These are phyloP conservation scores for Massarina eburnea DNA, from an alignment of 2,329 filamentous ascomycete genomes.

Conservation along the genomic window DNA sequence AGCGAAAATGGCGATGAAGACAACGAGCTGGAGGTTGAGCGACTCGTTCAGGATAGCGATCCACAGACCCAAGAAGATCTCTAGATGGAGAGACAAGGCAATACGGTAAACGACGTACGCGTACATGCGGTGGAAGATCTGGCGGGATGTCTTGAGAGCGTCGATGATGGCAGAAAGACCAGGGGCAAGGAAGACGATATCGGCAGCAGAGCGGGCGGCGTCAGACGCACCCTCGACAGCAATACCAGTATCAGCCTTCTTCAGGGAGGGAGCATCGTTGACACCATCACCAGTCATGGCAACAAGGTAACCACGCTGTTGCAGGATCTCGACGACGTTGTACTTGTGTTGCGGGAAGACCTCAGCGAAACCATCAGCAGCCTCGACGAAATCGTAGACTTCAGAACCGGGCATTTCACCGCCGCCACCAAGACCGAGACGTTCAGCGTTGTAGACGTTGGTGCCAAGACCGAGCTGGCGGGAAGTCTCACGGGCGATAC, in stretches of 20 bases:
- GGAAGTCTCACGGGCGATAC: conserved; percentile 88
- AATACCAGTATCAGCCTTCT: conserved; percentile 96
- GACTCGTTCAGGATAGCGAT: conserved; percentile 84
- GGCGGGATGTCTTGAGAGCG: conserved; percentile 86
- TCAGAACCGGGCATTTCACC: conserved; percentile 93
- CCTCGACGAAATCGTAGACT: conserved; percentile 94
- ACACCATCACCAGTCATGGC: conserved; percentile 97
- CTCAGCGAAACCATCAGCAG: conserved; percentile 91
- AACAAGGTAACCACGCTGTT: conserved; percentile 90
- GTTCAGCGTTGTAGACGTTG: conserved; percentile 92
- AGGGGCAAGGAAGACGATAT: conserved; percentile 91
- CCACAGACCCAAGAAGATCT: conserved; percentile 90
- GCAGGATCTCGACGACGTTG: conserved; percentile 88
- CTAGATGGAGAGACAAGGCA: conserved; percentile 84
- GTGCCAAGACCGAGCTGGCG: conserved; percentile 89
- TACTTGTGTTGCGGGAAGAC: conserved; percentile 97
- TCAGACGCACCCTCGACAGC: conserved; percentile 91
- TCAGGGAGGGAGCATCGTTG: conserved; percentile 88
- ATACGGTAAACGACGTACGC: conserved; percentile 96
- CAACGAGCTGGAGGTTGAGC: conserved; percentile 82
- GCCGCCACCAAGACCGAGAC: conserved; percentile 84
- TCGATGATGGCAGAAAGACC: conserved; percentile 92
- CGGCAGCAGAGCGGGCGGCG: conserved; percentile 85
- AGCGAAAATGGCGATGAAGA: conserved; percentile 94
- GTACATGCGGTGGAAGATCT: conserved; percentile 97